A percentile compares a stretch with the other conserved stretches of the same genome.
Conservation (phyloP, 2,329 filamentous ascomycete genomes). For the Diaporthe batatas region DNA sequence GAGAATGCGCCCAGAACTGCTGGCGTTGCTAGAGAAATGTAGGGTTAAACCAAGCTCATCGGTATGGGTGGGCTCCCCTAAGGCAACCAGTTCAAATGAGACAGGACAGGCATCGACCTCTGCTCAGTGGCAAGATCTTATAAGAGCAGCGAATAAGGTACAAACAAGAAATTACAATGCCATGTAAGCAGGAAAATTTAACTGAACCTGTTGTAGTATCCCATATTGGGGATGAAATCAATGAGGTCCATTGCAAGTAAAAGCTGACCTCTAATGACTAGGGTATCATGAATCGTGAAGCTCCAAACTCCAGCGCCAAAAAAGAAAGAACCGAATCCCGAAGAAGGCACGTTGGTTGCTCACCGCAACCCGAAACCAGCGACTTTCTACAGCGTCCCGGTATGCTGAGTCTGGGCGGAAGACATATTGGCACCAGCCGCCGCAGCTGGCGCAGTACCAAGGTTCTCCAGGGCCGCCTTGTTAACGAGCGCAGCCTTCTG, state of each 20-base stretch:
- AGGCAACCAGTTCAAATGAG: not conserved
- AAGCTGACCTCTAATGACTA: not conserved
- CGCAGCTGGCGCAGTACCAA: not conserved
- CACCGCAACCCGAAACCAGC: not conserved
- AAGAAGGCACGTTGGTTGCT: not conserved
- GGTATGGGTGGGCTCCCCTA: not conserved
- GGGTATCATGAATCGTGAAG: conserved; percentile 17
- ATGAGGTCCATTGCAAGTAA: not conserved
- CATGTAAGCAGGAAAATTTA: too few species aligned
- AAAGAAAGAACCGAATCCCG: not conserved
- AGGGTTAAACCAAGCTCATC: not conserved
- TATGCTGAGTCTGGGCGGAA: not conserved
- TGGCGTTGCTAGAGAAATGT: not conserved
- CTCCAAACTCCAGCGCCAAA: conserved; percentile 9
- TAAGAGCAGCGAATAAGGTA: not conserved
- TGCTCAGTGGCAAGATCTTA: not conserved
- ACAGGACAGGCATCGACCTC: not conserved
- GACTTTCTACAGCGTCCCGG: not conserved
- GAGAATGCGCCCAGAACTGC: conserved; percentile 28
- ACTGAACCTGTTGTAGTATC: too few species aligned
- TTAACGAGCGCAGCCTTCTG: conserved; percentile 42
- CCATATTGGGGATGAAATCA: not conserved
- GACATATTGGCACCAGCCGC: not conserved
- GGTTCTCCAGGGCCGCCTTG: conserved; percentile 34
- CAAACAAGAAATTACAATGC: not conserved